Evolutionary conservation across 805 yeast species (phyloP).

Genomic region (Lachancea dasiensis): DNA sequence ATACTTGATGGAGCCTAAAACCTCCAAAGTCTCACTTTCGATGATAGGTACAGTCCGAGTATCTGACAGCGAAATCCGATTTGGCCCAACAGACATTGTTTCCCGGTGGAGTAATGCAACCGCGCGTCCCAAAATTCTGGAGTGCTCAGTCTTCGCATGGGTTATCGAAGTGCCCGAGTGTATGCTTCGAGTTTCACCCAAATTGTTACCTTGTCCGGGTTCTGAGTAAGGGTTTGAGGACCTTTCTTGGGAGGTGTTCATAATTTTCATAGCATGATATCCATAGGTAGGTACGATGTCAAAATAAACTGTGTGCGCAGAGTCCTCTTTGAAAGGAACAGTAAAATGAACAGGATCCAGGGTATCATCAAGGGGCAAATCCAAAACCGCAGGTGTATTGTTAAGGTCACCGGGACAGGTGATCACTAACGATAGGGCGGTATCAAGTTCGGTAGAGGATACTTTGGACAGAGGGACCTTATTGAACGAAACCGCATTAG

Average conservation of each 20-base stretch:
- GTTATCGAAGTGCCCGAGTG: background rate
- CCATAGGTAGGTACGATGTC: slow-evolving; percentile 89
- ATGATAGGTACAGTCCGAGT: slow-evolving; percentile 68
- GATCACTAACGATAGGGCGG: slow-evolving; percentile 76
- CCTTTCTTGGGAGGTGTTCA: slow-evolving; percentile 1
- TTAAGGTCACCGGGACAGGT: slow-evolving; percentile 32
- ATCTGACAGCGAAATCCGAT: slow-evolving; percentile 61
- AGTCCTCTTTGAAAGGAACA: slow-evolving; percentile 42
- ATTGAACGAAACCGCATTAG: slow-evolving; percentile 60
- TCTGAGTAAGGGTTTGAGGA: background rate
- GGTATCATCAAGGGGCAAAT: slow-evolving; percentile 77
- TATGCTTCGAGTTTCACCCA: background rate
- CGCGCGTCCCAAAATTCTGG: slow-evolving; percentile 59
- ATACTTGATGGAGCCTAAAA: slow-evolving; percentile 71
- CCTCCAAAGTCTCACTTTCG: slow-evolving; percentile 62
- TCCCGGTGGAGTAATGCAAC: slow-evolving; percentile 63
- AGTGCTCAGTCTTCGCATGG: background rate
- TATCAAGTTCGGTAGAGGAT: slow-evolving; percentile 78
- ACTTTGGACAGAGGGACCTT: slow-evolving; percentile 70
- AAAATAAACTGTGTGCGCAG: slow-evolving; percentile 58
- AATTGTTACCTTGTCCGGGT: background rate
- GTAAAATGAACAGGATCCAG: slow-evolving; percentile 69
- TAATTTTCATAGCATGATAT: slow-evolving; percentile 26
- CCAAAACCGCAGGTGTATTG: slow-evolving; percentile 59
- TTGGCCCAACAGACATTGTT: slow-evolving; percentile 59